Evolutionary conservation across 768 basidiomycete species (phyloP), one percentile per base, ranked within the genome.

Genomic region (Tephrocybe sp.): DNA sequence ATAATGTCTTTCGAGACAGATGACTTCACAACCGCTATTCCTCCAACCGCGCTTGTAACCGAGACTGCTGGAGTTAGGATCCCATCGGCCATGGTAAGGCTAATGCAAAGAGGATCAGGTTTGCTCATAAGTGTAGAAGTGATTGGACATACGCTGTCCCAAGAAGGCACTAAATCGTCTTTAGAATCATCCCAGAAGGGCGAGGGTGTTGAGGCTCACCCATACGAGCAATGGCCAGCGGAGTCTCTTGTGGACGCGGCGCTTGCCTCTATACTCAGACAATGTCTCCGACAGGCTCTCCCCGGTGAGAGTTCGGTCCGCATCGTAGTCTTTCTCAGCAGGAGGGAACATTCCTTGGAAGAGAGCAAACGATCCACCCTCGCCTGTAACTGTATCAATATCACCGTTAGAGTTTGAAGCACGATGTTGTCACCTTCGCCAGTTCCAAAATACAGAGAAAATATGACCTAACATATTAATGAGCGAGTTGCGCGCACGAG

Each of bases 51-150:
- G 33, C 80, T 82, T 0, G 82, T 84, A 7, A 88, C 81, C 0
- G 83, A 84, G 5, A 88, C 85, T 4, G 86, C 84, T 3, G 85
- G 83, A 0, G 85, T 86, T 30, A 88, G 75, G 18, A 85, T 68
- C 28, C 86, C 86, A 54, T 88, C 86, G 0, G 84, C 80, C 69
- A 88, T 76, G 0, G 85, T 85, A 37, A 87, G 67, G 12, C 79
- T 77, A 37, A 15, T 24, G 25, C 2, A 40, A 2, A 23, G 24
- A 45, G 12, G 45, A 28, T 23, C 17, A 24, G 59, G 37, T 17
- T n/a, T 4, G 7, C 25, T 18, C 2, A 18, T 18, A 17, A 21
- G 11, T 9, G 3, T 1, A 32, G 17, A 43, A 23, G 30, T 40
- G 18, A 17, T 10, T 20, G n/a, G 23, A 58, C 72, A 43, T 59